Evolutionary conservation across 148 eudicot genomes (phyloP).

Genomic region (Rhododendron vialii): DNA sequence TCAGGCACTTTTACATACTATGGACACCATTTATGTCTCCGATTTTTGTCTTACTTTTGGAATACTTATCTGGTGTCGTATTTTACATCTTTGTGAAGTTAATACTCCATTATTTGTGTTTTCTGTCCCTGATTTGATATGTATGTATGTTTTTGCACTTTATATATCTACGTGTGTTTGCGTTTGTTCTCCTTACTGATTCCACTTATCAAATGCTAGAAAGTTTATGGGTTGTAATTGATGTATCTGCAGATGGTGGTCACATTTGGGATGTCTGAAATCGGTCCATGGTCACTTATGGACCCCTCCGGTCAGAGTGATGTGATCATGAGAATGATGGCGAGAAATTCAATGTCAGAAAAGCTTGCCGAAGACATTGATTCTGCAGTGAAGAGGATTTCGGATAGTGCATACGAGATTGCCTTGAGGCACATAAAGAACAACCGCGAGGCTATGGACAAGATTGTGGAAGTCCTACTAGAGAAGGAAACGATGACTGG

Average conservation of each 20-base stretch:
- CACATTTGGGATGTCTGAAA: conserved; percentile 96
- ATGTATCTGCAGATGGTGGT: conserved; percentile 62
- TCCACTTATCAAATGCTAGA: background rate
- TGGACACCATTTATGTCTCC: background rate
- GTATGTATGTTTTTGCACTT: background rate
- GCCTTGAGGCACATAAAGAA: conserved; percentile 76
- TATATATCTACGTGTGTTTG: background rate
- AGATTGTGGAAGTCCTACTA: conserved; percentile 85
- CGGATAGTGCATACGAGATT: conserved; percentile 81
- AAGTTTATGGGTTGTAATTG: background rate
- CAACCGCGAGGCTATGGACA: conserved; percentile 97
- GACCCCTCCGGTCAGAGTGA: conserved; percentile 84
- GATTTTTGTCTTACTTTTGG: background rate
- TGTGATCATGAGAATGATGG: conserved; percentile 99
- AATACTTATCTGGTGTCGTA: background rate
- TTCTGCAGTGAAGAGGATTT: conserved; percentile 71
- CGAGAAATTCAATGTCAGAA: conserved; percentile 98
- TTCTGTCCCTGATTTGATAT: background rate
- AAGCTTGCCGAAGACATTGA: conserved; percentile 96
- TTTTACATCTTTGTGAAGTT: background rate
- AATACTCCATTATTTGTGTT: background rate
- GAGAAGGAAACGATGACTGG: conserved; percentile 94
- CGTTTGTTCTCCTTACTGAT: background rate
- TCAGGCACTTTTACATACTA: background rate
- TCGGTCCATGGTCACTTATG: conserved; percentile 99